Evolutionary conservation across 2,329 filamentous ascomycete species (phyloP), one percentile per base, ranked within the genome.

Genomic region (Fusarium oxysporum): DNA sequence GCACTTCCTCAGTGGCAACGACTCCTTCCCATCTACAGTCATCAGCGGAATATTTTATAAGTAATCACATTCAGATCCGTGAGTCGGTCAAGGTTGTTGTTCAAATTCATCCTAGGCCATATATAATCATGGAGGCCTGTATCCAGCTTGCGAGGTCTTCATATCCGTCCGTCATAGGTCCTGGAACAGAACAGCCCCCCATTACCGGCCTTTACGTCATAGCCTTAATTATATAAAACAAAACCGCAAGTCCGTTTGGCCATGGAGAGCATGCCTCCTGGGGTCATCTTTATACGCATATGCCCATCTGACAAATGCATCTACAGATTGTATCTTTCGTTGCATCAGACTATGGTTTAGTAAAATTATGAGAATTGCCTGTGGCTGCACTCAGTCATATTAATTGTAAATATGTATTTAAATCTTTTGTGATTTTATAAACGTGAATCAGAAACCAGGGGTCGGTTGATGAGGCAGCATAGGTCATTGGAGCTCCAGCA

Each of bases 301-400:
- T 19, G 30, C 47, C 17, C 30, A 25, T 23, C 30, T 21, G n/a
- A 35, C 17, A 21, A 13, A 25, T 35, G 5, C 6, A 8, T 7
- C 12, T 0, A 3, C 17, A 11, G 16, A 35, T 21, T 51, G 8
- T 8, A 14, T 35, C 8, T 35, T 19, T 21, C n/a, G 21, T 8
- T 25, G 12, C 17, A 25, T 16, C 32, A 21, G 32, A 6, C 32
- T 25, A 35, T 8, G 12, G 11, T 21, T 4, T 11, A 1, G n/a
- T 35, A 1, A 3, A 25, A 51, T 25, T 14, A 35, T 35, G n/a
- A 4, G 2, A 1, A 25, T 3, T 35, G 0, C 8, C 0, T 8
- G 3, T 3, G 17, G 2, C 17, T 16, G 9, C 30, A 25, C 30
- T 51, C 12, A 14, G 1, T 11, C 17, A 16, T 35, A 4, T 25